phyloP scores from a whole-genome alignment of 1,284 basidiomycete species.

The Heterobasidion irregulare region DNA sequence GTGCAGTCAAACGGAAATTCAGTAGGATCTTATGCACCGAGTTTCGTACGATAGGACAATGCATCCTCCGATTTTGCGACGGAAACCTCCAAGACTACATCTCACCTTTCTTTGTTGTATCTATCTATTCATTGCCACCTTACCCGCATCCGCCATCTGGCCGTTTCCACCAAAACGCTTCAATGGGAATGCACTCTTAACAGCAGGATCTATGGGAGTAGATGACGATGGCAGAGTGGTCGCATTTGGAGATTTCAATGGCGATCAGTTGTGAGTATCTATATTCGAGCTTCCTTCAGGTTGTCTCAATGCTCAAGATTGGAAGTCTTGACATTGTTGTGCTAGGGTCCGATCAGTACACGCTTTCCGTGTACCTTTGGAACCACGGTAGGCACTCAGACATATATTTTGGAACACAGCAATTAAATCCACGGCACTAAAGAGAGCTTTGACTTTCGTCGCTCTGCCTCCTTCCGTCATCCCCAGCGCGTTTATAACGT shows the following conservation, averaged over 20 bases:
- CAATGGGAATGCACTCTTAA: constrained; percentile 77
- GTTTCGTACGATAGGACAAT: background rate
- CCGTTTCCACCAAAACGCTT: constrained; percentile 82
- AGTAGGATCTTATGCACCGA: too few relatives aligned
- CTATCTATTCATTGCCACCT: background rate
- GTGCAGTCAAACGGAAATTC: too few relatives aligned
- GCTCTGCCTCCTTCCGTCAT: constrained; percentile 50
- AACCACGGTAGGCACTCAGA: constrained; percentile 53
- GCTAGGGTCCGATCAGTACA: constrained; percentile 65
- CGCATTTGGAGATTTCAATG: constrained; percentile 93
- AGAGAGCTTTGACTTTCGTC: constrained; percentile 58
- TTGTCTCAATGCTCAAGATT: constrained; percentile 5
- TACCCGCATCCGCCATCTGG: constrained; percentile 42
- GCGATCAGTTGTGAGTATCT: constrained; percentile 80
- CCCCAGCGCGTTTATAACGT: constrained; percentile 61
- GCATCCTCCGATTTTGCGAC: background rate
- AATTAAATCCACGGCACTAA: background rate
- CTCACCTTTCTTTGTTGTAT: background rate
- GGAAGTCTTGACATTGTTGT: constrained; percentile 76
- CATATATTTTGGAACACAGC: background rate
- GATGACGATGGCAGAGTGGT: constrained; percentile 64
- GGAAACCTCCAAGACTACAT: constrained; percentile 2
- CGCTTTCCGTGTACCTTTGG: constrained; percentile 77
- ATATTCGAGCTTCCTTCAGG: background rate
- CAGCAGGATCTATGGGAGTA: constrained; percentile 78